Evolutionary conservation across 2,329 filamentous ascomycete species (phyloP).

Genomic region (Immersiporthe knoxdaviesiana): DNA sequence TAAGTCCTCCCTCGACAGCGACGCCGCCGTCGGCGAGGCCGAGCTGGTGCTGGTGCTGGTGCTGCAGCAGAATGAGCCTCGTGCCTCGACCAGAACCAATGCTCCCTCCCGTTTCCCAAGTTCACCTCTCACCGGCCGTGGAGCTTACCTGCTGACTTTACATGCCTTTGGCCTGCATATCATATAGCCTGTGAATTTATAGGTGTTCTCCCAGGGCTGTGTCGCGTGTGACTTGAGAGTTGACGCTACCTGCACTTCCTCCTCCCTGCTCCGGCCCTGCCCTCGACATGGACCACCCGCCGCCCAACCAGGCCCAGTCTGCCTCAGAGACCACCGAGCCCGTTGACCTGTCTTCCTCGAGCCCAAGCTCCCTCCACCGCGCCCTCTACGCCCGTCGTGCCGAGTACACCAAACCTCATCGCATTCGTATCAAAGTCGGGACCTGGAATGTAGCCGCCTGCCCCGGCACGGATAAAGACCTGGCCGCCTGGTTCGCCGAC

Average conservation of each 20-base stretch:
- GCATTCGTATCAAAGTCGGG: conserved; percentile 84
- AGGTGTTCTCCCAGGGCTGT: neutral
- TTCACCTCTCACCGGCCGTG: neutral
- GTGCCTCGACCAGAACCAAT: neutral
- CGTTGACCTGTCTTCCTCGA: conserved; percentile 38
- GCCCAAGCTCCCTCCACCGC: conserved; percentile 62
- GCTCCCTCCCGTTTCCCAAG: neutral
- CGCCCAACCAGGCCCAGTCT: conserved; percentile 5
- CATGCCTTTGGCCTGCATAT: neutral
- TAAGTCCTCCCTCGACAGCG: neutral
- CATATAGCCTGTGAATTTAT: neutral
- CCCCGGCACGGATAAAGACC: conserved; percentile 82
- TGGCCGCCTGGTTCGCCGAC: conserved; percentile 85
- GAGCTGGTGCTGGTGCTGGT: neutral
- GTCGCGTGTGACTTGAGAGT: neutral
- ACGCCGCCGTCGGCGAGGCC: neutral
- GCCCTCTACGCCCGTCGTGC: conserved; percentile 72
- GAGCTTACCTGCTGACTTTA: neutral
- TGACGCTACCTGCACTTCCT: neutral
- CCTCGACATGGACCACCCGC: neutral
- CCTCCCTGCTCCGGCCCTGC: neutral
- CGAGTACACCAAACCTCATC: conserved; percentile 78
- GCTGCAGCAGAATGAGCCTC: neutral
- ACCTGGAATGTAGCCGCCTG: conserved; percentile 93
- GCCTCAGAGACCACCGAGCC: conserved; percentile 26